phyloP scores from a whole-genome alignment of 73 alveolate genomes.

The Uronychia binucleata region DNA sequence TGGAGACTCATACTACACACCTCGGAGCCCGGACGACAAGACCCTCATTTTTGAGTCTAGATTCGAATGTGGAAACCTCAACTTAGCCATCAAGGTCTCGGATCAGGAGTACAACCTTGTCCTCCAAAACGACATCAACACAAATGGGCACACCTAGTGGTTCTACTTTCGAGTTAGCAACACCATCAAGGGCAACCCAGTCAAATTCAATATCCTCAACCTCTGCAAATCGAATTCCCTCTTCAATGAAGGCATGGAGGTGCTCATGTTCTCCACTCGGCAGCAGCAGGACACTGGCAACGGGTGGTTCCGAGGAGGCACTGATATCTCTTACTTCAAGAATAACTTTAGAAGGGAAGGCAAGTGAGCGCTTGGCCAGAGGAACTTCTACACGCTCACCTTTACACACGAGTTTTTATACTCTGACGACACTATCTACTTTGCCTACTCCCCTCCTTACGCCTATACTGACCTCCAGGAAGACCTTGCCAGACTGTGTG shows the following conservation, averaged over 20 bases:
- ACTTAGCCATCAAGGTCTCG: conserved; percentile 41
- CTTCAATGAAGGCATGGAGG: conserved; percentile 92
- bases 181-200: conserved; percentile 34
- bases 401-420: conserved; percentile 57
- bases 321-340: conserved; percentile 31
- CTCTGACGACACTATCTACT: conserved; percentile 59
- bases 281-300: conserved; percentile 36
- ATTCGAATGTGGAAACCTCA: conserved; percentile 79
- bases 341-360: conserved; percentile 12
- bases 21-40: conserved; percentile 53
- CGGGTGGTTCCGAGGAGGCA: conserved; percentile 54
- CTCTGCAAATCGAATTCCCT: conserved; percentile 96
- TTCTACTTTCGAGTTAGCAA: conserved; percentile 54
- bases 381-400: conserved; percentile 64
- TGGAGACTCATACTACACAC: conserved; percentile 35
- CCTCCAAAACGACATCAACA: conserved; percentile 82
- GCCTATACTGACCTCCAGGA: conserved; percentile 76
- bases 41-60: conserved; percentile 85
- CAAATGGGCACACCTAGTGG: conserved; percentile 87
- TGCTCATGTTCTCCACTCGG: conserved; percentile 80
- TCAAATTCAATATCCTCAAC: conserved; percentile 95
- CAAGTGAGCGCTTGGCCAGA: conserved; percentile 16
- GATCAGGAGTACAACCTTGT: conserved; percentile 82
- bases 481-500: conserved; percentile 7
- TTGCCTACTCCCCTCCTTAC: conserved; percentile 75